Evolutionary conservation across 2,329 filamentous ascomycete species (phyloP), one percentile per base, ranked within the genome.

Genomic region (Diaporthe velutina): DNA sequence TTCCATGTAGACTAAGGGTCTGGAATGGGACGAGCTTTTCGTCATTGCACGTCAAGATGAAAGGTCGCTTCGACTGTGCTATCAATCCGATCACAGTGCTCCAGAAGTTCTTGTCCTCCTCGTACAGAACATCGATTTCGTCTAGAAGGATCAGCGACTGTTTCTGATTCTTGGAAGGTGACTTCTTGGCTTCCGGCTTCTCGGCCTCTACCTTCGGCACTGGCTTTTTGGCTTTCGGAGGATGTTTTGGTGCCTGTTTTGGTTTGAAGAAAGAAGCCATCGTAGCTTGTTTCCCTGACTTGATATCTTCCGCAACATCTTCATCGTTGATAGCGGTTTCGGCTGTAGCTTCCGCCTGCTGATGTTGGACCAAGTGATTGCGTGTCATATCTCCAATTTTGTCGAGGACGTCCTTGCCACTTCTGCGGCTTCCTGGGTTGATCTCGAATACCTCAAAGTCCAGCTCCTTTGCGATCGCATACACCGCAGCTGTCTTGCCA

Each of bases 81-180:
- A 98, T 95, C 75, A 99, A 89, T 28, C 90, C 89, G 58, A 94
- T 87, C 5, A 98, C 90, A 0, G 95, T 97, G 1, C 89, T 84
- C 97, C 97, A 99, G 80, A 99, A 99, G 77, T 96, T 93, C 83
- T 95, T 96, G 82, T 99, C 97, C 81, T 98, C 96, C 71, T 98
- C 96, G 81, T 97, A 99, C 1, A 99, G 88, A 22, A 98, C 86
- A 80, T 99, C 97, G 0, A 95, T 95, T 83, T 99, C 97, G 83
- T 99, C 97, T 1, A 99, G 87, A 2, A 99, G 87, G 76, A 99
- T 98, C 28, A 99, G 86, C 0, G 96, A 98, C 83, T 99, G 97
- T 79, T 97, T 98, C 82, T 98, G 96, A 35, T 86, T 82, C 77
- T 89, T 88, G 75, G 83, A 73, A 2, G 81, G 57, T 48, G 78